Evolutionary conservation across 768 basidiomycete species (phyloP).

Genomic region (Boletus rubescentipes): DNA sequence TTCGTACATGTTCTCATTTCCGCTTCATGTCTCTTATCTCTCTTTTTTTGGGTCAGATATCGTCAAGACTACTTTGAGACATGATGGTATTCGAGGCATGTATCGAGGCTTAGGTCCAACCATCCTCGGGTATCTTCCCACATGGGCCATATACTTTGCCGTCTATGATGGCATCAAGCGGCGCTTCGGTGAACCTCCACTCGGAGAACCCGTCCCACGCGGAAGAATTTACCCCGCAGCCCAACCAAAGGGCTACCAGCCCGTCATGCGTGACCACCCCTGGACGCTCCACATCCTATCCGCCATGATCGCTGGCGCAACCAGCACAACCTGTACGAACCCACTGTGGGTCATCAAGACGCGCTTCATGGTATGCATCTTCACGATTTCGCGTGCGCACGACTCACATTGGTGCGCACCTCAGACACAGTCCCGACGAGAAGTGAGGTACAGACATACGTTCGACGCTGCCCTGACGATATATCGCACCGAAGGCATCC

Average conservation of each 20-base stretch:
- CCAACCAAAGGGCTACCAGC: slow-evolving; percentile 84
- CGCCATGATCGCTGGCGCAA: slow-evolving; percentile 93
- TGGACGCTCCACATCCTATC: slow-evolving; percentile 90
- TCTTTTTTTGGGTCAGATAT: slow-evolving; percentile 41
- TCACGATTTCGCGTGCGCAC: neutral
- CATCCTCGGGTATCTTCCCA: slow-evolving; percentile 93
- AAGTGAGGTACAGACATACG: slow-evolving; percentile 84
- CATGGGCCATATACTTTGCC: slow-evolving; percentile 98
- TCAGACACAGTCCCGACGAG: slow-evolving; percentile 81
- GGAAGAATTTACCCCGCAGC: slow-evolving; percentile 76
- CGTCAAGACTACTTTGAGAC: slow-evolving; percentile 51
- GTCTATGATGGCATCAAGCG: slow-evolving; percentile 97
- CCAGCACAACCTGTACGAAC: slow-evolving; percentile 91
- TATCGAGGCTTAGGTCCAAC: slow-evolving; percentile 99
- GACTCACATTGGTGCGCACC: slow-evolving; percentile 5
- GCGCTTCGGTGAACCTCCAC: slow-evolving; percentile 66
- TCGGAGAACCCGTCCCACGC: slow-evolving; percentile 34
- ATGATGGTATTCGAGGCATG: slow-evolving; percentile 82
- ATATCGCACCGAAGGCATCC: slow-evolving; percentile 81
- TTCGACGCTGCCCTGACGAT: slow-evolving; percentile 88
- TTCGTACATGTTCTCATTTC: slow-evolving; percentile 36
- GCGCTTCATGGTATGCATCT: slow-evolving; percentile 83
- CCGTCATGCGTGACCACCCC: slow-evolving; percentile 74
- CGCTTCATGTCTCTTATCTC: slow-evolving; percentile 18
- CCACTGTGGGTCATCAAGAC: slow-evolving; percentile 99